Conservation (phyloP, 2,329 filamentous ascomycete genomes). For the Penicillium sp. region DNA sequence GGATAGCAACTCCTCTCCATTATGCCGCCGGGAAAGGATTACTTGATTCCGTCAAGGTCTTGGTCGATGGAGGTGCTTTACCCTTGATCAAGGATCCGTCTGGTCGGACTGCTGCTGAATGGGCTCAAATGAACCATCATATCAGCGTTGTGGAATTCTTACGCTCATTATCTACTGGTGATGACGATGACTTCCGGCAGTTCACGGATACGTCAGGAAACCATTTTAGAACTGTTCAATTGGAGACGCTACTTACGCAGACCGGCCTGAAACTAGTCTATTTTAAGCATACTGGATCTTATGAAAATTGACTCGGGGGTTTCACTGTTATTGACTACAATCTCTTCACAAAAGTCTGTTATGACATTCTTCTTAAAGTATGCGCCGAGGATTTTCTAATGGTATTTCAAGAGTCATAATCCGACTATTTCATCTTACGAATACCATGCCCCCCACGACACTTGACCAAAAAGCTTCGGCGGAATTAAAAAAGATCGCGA, state of each 20-base stretch:
- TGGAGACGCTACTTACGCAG: neutral
- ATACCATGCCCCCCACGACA: too few species aligned
- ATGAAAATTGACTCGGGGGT: neutral
- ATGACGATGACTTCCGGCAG: neutral
- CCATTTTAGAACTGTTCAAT: neutral
- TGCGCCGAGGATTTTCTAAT: too few species aligned
- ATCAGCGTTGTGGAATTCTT: constrained; percentile 1
- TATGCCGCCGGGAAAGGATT: constrained; percentile 3
- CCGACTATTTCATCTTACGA: too few species aligned
- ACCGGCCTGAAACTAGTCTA: neutral
- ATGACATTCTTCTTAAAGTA: neutral
- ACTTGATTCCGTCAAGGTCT: constrained; percentile 4
- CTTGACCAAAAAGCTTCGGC: too few species aligned
- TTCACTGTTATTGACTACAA: neutral
- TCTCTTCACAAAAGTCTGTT: neutral
- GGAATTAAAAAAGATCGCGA: too few species aligned
- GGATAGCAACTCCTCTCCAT: constrained; percentile 2
- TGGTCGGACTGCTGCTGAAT: constrained; percentile 1
- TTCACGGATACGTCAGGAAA: neutral
- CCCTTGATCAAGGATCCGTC: neutral
- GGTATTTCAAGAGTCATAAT: too few species aligned
- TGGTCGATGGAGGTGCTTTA: neutral
- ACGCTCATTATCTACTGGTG: neutral
- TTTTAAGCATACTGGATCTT: neutral
- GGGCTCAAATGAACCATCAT: constrained; percentile 1